Conservation (phyloP, 2,329 filamentous ascomycete genomes). For the Trichoderma atrobrunneum region DNA sequence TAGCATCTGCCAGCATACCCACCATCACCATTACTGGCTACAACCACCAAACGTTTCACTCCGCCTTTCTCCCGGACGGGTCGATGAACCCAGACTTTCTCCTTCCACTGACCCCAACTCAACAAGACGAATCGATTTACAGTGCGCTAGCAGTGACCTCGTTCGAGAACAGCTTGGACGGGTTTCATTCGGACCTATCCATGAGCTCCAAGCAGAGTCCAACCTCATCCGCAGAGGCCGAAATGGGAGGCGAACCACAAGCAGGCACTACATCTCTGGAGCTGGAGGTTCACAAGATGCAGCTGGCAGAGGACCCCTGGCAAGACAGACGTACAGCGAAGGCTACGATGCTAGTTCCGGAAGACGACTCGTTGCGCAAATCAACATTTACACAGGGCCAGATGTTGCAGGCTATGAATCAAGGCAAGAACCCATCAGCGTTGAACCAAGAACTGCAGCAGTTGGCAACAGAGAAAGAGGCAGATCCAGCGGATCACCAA, state of each 20-base stretch:
- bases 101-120: not conserved
- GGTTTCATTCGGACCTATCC: slow-evolving; percentile 23
- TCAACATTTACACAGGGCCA: slow-evolving; percentile 26
- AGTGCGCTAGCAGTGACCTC: slow-evolving; percentile 24
- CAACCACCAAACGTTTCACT: slow-evolving; percentile 31
- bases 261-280: slow-evolving; percentile 10
- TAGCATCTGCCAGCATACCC: slow-evolving; percentile 52
- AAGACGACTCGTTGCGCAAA: slow-evolving; percentile 28
- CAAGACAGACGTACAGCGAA: not conserved
- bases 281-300: slow-evolving; percentile 13
- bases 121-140: slow-evolving; percentile 24
- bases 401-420: not conserved
- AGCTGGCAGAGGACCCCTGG: not conserved
- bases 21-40: slow-evolving; percentile 62
- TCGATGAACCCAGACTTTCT: not conserved
- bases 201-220: slow-evolving; percentile 30
- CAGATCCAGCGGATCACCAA: not conserved
- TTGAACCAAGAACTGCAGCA: not conserved
- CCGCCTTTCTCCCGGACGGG: slow-evolving; percentile 15
- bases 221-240: slow-evolving; percentile 2
- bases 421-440: not conserved
- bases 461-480: too few relatives aligned
- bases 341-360: not conserved
- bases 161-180: slow-evolving; percentile 22
- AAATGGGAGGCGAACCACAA: slow-evolving; percentile 21